Conservation (phyloP, 2,329 filamentous ascomycete species). For the Hirsutella minnesotensis region DNA sequence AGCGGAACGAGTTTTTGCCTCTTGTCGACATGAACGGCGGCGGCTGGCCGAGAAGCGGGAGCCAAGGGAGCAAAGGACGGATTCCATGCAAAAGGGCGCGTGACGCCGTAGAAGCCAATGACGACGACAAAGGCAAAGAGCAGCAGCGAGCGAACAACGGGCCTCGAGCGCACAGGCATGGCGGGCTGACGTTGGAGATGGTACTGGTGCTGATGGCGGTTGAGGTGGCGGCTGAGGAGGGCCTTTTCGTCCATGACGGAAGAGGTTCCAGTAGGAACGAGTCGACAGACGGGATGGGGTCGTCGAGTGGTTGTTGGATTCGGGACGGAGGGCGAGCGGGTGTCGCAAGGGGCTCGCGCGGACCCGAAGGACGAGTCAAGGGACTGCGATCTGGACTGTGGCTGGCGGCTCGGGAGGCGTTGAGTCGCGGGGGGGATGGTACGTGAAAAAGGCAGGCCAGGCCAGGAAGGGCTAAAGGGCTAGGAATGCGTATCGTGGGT, state of each 20-base stretch:
- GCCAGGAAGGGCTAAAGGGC: too few relatives aligned
- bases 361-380: too few relatives aligned
- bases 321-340: too few relatives aligned
- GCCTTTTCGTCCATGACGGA: slow-evolving; percentile 1
- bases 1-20: slow-evolving; percentile 49
- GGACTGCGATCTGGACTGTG: too few relatives aligned
- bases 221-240: too few relatives aligned
- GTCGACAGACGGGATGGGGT: not conserved
- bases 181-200: not conserved
- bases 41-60: not conserved
- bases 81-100: not conserved
- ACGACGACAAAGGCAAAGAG: slow-evolving; percentile 13
- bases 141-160: slow-evolving; percentile 1
- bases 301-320: too few relatives aligned
- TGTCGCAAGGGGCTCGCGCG: too few relatives aligned
- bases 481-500: too few relatives aligned
- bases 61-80: not conserved
- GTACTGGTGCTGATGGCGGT: not conserved
- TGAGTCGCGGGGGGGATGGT: too few relatives aligned
- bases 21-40: slow-evolving; percentile 5
- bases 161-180: not conserved
- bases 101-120: slow-evolving; percentile 5
- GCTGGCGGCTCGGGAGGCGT: too few relatives aligned
- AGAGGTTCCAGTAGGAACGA: not conserved
- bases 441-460: too few relatives aligned